These are phyloP conservation scores for Inga leiocalycina DNA, from an alignment of 306 rosid genomes.

Conservation along the genomic window DNA sequence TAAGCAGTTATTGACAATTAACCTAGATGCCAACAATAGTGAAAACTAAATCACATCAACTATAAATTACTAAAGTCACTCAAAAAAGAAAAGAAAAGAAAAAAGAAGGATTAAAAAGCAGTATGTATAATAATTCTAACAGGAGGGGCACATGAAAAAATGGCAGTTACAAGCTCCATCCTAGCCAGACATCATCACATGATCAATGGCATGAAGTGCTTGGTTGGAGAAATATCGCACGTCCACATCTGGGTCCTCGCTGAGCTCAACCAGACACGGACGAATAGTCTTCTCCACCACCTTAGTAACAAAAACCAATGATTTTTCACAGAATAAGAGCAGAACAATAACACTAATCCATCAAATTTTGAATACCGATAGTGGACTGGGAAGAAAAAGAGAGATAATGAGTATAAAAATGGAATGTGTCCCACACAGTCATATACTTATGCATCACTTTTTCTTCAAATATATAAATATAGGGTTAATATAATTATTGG, in stretches of 20 bases:
- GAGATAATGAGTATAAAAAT: background rate
- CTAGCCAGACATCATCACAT: constrained; percentile 79
- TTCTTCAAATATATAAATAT: background rate
- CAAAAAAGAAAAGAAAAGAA: background rate
- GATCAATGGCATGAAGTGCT: constrained; percentile 73
- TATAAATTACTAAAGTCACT: constrained; percentile 17
- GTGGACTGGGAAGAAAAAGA: background rate
- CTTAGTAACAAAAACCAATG: constrained; percentile 36
- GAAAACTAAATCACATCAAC: constrained; percentile 15
- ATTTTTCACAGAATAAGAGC: constrained; percentile 2
- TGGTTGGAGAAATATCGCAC: constrained; percentile 73
- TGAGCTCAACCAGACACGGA: constrained; percentile 73
- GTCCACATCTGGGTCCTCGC: constrained; percentile 86
- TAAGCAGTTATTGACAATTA: background rate
- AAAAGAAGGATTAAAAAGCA: constrained; percentile 16
- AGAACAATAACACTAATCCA: background rate
- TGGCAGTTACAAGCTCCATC: constrained; percentile 8
- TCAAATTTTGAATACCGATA: background rate
- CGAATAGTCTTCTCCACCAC: constrained; percentile 75
- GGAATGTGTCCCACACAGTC: background rate
- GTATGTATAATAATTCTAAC: constrained; percentile 14
- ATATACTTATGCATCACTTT: background rate
- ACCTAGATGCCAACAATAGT: background rate
- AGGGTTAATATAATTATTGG: too few species aligned
- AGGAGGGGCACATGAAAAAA: constrained; percentile 4